These are phyloP conservation scores for Podaxis pistillaris DNA, from an alignment of 768 basidiomycete species.

Conservation along the genomic window DNA sequence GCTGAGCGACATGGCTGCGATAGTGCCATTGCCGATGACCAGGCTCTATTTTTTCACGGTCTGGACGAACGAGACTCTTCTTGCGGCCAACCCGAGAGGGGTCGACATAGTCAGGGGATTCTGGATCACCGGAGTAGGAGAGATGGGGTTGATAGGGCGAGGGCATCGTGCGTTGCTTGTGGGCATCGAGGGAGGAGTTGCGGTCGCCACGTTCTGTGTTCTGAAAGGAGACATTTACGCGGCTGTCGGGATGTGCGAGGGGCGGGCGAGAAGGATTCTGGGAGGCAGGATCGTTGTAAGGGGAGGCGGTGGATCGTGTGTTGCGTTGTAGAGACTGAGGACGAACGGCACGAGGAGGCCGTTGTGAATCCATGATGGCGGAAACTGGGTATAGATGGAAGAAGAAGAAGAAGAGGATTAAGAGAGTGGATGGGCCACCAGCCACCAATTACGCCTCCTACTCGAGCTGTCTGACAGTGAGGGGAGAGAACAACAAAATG, in stretches of 20 bases:
- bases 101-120: constrained; percentile 41
- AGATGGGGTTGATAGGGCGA: constrained; percentile 39
- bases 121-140: constrained; percentile 32
- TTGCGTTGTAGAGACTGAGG: constrained; percentile 40
- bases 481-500: constrained; percentile 16
- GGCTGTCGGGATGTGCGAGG: constrained; percentile 33
- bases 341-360: constrained; percentile 55
- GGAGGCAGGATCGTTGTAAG: constrained; percentile 31
- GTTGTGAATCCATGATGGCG: constrained; percentile 34
- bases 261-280: constrained; percentile 25
- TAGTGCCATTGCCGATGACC: constrained; percentile 95
- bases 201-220: constrained; percentile 70
- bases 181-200: constrained; percentile 52
- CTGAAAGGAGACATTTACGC: constrained; percentile 65
- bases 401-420: constrained; percentile 10
- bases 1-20: constrained; percentile 77
- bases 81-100: constrained; percentile 67
- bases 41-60: constrained; percentile 95
- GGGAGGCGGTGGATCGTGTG: constrained; percentile 34
- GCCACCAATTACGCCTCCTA: neutral
- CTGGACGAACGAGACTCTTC: constrained; percentile 89
- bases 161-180: constrained; percentile 47
- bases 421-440: constrained; percentile 16
- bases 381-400: constrained; percentile 9
- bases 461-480: constrained; percentile 21